phyloP scores from a whole-genome alignment of 1,139 yeast species.

The Suhomyces atakaporum region DNA sequence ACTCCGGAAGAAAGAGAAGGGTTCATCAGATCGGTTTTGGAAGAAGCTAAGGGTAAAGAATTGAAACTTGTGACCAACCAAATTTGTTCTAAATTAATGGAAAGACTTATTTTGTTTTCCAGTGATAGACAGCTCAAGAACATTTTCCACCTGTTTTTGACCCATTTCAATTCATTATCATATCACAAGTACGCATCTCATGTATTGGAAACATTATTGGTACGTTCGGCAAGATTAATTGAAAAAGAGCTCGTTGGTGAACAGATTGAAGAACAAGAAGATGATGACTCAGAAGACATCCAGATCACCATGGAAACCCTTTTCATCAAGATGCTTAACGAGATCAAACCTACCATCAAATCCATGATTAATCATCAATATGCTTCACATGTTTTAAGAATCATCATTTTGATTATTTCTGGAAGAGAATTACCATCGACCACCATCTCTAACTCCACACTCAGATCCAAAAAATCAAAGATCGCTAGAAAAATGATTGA shows the following conservation, averaged over 20 bases:
- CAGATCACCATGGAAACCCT: constrained; percentile 61
- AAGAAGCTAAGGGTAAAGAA: constrained; percentile 88
- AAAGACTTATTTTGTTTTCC: constrained; percentile 73
- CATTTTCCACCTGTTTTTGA: constrained; percentile 66
- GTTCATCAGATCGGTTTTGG: constrained; percentile 75
- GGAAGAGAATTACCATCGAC: constrained; percentile 84
- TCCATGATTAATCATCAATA: constrained; percentile 73
- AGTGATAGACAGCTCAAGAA: constrained; percentile 63
- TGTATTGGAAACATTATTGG: constrained; percentile 83
- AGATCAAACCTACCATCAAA: constrained; percentile 59
- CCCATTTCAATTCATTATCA: constrained; percentile 73
- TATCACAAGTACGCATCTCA: constrained; percentile 93
- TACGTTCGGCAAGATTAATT: constrained; percentile 71
- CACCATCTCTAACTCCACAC: constrained; percentile 66
- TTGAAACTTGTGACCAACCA: constrained; percentile 91
- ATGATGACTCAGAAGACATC: constrained; percentile 38
- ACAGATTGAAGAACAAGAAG: constrained; percentile 36
- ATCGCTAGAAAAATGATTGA: constrained; percentile 93
- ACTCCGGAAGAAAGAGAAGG: constrained; percentile 69
- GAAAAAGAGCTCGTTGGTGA: constrained; percentile 61
- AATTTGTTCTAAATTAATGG: constrained; percentile 90
- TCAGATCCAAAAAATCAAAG: constrained; percentile 84
- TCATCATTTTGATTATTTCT: constrained; percentile 67
- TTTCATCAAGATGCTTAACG: constrained; percentile 65
- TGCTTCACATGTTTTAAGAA: constrained; percentile 84